phyloP scores from a whole-genome alignment of 2,329 filamentous ascomycete species.

The Exophiala xenobiotica region DNA sequence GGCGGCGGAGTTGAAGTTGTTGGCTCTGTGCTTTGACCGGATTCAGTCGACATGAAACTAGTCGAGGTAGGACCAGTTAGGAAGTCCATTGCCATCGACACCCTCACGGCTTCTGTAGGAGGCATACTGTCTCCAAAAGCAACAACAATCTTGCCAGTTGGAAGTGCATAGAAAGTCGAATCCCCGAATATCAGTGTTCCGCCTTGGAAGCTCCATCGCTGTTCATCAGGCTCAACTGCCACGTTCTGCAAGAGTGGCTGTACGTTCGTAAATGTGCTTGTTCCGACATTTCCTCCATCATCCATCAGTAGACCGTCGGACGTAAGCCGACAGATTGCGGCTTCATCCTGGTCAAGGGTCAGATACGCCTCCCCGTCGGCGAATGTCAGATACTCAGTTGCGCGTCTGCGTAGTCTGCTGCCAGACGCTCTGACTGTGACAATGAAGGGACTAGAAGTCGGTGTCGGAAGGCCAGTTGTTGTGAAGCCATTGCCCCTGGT shows the following conservation, averaged over 20 bases:
- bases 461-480: slow-evolving; percentile 3
- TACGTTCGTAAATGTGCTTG: slow-evolving; percentile 3
- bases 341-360: not conserved
- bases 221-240: not conserved
- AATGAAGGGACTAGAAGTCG: slow-evolving; percentile 14
- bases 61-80: not conserved
- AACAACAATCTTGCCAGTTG: slow-evolving; percentile 7
- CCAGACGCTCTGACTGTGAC: slow-evolving; percentile 9
- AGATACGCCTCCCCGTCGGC: slow-evolving; percentile 9
- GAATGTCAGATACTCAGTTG: slow-evolving; percentile 12
- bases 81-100: slow-evolving; percentile 3
- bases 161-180: slow-evolving; percentile 8
- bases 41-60: no score
- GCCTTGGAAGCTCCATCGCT: slow-evolving; percentile 15
- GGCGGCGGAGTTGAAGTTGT: not conserved
- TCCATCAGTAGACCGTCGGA: slow-evolving; percentile 7
- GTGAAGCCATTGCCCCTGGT: not conserved
- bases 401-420: slow-evolving; percentile 9
- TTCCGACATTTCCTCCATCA: slow-evolving; percentile 3
- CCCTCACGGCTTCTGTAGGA: slow-evolving; percentile 8
- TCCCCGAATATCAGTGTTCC: slow-evolving; percentile 12
- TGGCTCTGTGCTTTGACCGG: not conserved
- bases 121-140: slow-evolving; percentile 9
- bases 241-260: slow-evolving; percentile 11
- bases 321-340: slow-evolving; percentile 14